Evolutionary conservation across 768 basidiomycete species (phyloP), one percentile per base, ranked within the genome.

Genomic region (Lanmaoa rubissima): DNA sequence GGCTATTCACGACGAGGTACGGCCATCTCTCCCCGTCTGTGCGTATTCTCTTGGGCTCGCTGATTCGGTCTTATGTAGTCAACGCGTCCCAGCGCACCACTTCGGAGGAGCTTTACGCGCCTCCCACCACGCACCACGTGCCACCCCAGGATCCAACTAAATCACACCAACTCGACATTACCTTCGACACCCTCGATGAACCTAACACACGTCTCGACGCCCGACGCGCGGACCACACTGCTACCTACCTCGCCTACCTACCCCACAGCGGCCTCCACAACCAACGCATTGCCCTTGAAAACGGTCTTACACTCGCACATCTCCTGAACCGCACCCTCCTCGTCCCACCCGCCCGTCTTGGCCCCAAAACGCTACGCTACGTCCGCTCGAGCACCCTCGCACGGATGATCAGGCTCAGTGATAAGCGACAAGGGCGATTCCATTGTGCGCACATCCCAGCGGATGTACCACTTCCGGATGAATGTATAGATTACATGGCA

Each of bases 241-340:
- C 77, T 58, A 74, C 68, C 51, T 93, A 80, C 69, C 71, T 94
- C 19, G 78, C 88, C 19, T 93, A 90, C 69, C 76, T 93, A 19
- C 90, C 91, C 13, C 90, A 93, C 68, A 90, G 88, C 59, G 88
- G 90, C 4, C 87, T 90, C 61, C 89, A 93, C 71, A 93, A 91
- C 69, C 90, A 93, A 73, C 85, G 90, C 35, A 91, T 94, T 61
- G 86, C 89, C 17, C 80, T 94, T 58, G 89, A 93, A 73, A 94
- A 94, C 64, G 92, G 89, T 3, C 79, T 92, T 19, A 76, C 86
- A n/a, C 79, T 93, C 49, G 79, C 90, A 2, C 76, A 73, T 57
- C 67, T 87, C 32, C 80, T 91, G 57, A 85, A 87, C 73, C 86
- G 90, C 57, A 94, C 90, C 12, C 77, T 93, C 34, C 81, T 93